phyloP scores from a whole-genome alignment of 2,329 filamentous ascomycete species.

The Fusarium sp. region DNA sequence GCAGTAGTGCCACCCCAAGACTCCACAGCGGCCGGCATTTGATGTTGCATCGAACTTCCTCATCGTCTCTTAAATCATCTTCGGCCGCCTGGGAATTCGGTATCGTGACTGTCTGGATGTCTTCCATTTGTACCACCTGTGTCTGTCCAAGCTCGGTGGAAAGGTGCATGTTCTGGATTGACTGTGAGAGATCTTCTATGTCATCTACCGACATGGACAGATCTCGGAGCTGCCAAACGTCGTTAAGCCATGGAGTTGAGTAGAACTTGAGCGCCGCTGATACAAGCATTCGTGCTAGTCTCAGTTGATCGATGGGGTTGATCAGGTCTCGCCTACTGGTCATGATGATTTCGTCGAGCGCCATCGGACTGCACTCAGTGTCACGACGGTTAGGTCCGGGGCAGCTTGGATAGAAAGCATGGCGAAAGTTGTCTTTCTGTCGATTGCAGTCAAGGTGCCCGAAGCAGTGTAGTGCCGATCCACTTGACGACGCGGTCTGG shows the following conservation, averaged over 20 bases:
- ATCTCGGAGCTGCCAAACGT: background rate
- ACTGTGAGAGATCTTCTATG: background rate
- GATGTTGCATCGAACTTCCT: background rate
- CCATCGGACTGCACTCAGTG: background rate
- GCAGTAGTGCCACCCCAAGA: background rate
- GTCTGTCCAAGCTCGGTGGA: background rate
- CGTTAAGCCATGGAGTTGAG: background rate
- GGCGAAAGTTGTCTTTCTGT: background rate
- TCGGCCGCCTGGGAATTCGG: background rate
- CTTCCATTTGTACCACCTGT: background rate
- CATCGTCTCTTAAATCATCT: background rate
- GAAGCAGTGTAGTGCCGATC: background rate
- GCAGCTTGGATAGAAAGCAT: background rate
- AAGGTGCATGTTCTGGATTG: background rate
- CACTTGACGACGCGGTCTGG: background rate
- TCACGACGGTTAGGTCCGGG: background rate
- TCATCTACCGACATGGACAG: background rate
- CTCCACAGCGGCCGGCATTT: background rate
- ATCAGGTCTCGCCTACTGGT: background rate
- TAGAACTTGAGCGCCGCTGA: background rate
- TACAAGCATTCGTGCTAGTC: background rate
- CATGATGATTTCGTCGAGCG: background rate
- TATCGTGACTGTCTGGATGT: background rate
- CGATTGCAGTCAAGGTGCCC: background rate
- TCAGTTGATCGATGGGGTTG: background rate